Evolutionary conservation across 805 yeast species (phyloP), one percentile per base, ranked within the genome.

Genomic region (Wickerhamiella parazyma): DNA sequence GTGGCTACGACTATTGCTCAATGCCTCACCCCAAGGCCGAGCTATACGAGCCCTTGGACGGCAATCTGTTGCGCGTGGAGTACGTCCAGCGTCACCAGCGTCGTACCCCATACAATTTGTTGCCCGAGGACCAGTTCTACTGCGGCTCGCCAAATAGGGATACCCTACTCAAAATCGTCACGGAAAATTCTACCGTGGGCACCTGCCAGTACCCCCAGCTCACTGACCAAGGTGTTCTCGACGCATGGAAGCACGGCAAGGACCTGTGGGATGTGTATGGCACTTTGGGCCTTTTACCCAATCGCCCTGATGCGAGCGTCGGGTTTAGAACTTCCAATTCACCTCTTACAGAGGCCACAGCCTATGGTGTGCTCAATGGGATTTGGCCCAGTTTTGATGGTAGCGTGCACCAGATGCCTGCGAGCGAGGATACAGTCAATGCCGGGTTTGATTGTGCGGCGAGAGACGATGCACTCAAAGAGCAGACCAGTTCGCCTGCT

Each of bases 1-100:
- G 42, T 10, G 22, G 11, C 12, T 67, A 67, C 51, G 61, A 67
- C 56, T 67, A 65, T 51, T 67, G 72, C 49, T 61, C 61, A 49
- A 68, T 67, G 71, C 72, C 72, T 6, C 70, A 64, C 46, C 61
- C 65, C 33, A 54, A 60, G 11, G 57, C 62, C 16, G 59, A 54
- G 24, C 49, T 51, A 17, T 66, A 60, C 45, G 53, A 52, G 25
- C 33, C 34, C 3, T 21, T 53, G 22, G 44, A 47, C 1, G 41
- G 31, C 34, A 26, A 36, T 25, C 41, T 66, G 36, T 50, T 55
- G 11, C 65, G 64, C 41, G 67, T 66, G 19, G 70, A 67, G 45
- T 48, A 64, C 37, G 55, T 67, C 19, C 72, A 67, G 48, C 62
- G 71, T 26, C 71, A 67, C 48, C 71, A 67, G 47, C 65, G 64